Conservation (phyloP, 345 rosid species). For the Abelmoschus esculentus region DNA sequence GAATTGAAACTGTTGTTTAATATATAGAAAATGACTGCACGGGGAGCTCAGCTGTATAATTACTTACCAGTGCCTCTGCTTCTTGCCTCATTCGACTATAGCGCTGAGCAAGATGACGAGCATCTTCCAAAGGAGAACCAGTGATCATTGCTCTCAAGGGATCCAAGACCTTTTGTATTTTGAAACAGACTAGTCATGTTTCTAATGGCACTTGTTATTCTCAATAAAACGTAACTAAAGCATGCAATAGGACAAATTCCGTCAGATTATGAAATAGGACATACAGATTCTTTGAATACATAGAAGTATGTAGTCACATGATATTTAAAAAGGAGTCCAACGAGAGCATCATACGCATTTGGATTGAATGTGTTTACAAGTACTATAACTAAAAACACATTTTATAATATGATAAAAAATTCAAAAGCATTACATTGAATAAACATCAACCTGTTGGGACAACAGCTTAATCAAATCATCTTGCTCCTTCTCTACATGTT, state of each 20-base stretch:
- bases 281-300: conserved; percentile 5
- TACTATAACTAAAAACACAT: too few species aligned
- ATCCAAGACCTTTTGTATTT: conserved; percentile 54
- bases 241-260: neutral
- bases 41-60: conserved; percentile 31
- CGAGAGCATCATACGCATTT: neutral
- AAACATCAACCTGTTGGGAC: conserved; percentile 55
- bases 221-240: neutral
- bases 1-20: conserved; percentile 3
- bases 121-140: conserved; percentile 81
- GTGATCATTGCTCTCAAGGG: conserved; percentile 81
- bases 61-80: conserved; percentile 77
- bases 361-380: neutral
- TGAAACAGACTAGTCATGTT: neutral
- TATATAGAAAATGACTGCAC: conserved; percentile 3
- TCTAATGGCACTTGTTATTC: neutral
- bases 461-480: conserved; percentile 67
- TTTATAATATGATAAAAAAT: too few species aligned
- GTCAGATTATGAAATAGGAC: neutral
- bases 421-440: too few species aligned
- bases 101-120: conserved; percentile 96
- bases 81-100: conserved; percentile 98
- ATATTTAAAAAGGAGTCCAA: conserved; percentile 9
- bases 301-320: neutral
- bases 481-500: conserved; percentile 84